These are phyloP conservation scores for Vanderwaltozyma tropicalis DNA, from an alignment of 805 yeast species.

Conservation along the genomic window DNA sequence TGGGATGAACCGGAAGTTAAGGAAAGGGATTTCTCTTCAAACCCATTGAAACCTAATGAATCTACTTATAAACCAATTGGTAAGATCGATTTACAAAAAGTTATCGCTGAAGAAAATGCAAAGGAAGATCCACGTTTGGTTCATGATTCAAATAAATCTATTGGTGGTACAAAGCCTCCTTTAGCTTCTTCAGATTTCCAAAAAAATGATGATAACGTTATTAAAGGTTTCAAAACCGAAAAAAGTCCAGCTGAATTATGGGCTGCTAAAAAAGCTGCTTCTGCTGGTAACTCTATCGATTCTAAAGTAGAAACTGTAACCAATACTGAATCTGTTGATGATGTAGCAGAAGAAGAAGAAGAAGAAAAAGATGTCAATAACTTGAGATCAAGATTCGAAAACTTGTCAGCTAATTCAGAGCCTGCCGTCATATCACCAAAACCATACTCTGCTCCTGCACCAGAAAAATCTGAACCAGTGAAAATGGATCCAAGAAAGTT, in stretches of 20 bases:
- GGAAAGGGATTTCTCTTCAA: slow-evolving; percentile 40
- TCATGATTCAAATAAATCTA: slow-evolving; percentile 13
- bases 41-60: slow-evolving; percentile 34
- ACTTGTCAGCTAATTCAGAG: slow-evolving; percentile 17
- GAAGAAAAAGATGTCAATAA: slow-evolving; percentile 25
- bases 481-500: slow-evolving; percentile 14
- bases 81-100: slow-evolving; percentile 40
- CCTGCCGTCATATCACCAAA: slow-evolving; percentile 24
- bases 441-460: slow-evolving; percentile 13
- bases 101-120: slow-evolving; percentile 34
- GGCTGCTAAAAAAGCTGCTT: slow-evolving; percentile 83
- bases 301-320: slow-evolving; percentile 19
- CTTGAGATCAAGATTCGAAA: slow-evolving; percentile 31
- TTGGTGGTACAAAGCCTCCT: slow-evolving; percentile 29
- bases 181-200: slow-evolving; percentile 7
- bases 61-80: slow-evolving; percentile 55
- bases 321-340: slow-evolving; percentile 15
- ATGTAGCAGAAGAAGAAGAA: slow-evolving; percentile 20
- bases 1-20: slow-evolving; percentile 38
- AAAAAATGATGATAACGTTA: slow-evolving; percentile 31
- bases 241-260: slow-evolving; percentile 91
- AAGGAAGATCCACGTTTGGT: slow-evolving; percentile 35
- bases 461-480: slow-evolving; percentile 8
- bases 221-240: slow-evolving; percentile 60
- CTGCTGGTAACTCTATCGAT: slow-evolving; percentile 7